These are phyloP conservation scores for Nannochloris sp. DNA, from an alignment of 139 green algal genomes.

Conservation along the genomic window DNA sequence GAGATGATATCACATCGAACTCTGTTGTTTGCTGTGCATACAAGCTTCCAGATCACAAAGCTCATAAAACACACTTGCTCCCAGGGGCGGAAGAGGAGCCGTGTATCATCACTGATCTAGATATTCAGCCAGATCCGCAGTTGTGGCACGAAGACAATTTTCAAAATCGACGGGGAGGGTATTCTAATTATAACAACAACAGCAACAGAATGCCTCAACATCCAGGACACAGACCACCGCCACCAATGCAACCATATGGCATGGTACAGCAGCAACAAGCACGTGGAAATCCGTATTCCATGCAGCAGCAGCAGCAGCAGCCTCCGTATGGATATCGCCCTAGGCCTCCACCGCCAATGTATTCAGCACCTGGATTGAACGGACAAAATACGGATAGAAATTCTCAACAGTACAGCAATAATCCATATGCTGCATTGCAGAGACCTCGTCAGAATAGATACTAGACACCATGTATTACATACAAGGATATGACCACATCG, in stretches of 20 bases:
- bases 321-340: background rate
- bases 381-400: background rate
- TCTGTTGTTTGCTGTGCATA: conserved; percentile 56
- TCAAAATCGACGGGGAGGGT: background rate
- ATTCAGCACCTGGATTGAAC: background rate
- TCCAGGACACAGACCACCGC: background rate
- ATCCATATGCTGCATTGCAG: background rate
- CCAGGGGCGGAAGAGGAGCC: conserved; percentile 26
- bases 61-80: conserved; percentile 31
- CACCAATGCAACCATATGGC: too few relatives aligned
- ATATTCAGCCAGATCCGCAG: conserved; percentile 30
- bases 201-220: background rate
- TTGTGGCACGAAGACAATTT: conserved; percentile 47
- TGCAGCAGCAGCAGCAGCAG: background rate
- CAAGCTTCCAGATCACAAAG: conserved; percentile 44
- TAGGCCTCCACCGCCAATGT: background rate
- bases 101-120: conserved; percentile 23
- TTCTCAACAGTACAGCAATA: conserved; percentile 2
- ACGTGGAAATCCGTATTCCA: background rate
- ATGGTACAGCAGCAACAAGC: background rate
- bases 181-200: conserved; percentile 5
- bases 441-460: background rate
- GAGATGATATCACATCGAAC: conserved; percentile 67
- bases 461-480: background rate
- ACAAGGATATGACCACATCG: too few relatives aligned